A percentile compares a stretch with the other conserved stretches of the same genome.
Conservation (phyloP, 1,139 yeast genomes). For the Pichia sp. region DNA sequence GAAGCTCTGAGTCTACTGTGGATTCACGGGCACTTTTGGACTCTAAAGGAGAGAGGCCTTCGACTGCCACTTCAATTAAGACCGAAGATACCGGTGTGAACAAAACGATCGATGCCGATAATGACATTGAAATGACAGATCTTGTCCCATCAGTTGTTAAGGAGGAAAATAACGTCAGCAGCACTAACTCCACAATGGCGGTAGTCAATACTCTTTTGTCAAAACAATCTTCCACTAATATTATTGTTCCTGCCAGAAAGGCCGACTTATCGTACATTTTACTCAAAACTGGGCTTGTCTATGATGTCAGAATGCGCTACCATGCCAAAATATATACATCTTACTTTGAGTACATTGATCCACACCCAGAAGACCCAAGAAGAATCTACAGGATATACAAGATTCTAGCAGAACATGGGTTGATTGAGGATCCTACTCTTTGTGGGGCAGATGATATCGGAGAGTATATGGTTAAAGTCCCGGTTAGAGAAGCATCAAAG, state of each 20-base stretch:
- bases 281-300: conserved; percentile 86
- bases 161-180: too few relatives aligned
- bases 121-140: too few relatives aligned
- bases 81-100: too few relatives aligned
- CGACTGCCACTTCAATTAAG: too few relatives aligned
- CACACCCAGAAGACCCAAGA: conserved; percentile 98
- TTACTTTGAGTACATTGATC: conserved; percentile 90
- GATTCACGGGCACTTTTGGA: too few relatives aligned
- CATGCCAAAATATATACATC: conserved; percentile 93
- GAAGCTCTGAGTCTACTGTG: too few relatives aligned
- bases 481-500: conserved; percentile 79
- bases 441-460: conserved; percentile 81
- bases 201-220: too few relatives aligned
- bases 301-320: conserved; percentile 95
- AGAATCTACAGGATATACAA: conserved; percentile 91
- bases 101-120: too few relatives aligned
- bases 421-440: conserved; percentile 72
- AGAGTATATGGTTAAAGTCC: conserved; percentile 81
- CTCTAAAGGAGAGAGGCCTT: too few relatives aligned
- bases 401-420: conserved; percentile 88
- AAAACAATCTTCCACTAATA: too few relatives aligned
- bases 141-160: too few relatives aligned
- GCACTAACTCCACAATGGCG: too few relatives aligned
- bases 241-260: conserved; percentile 20
- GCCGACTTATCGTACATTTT: conserved; percentile 62